Base-by-base conservation (phyloP, 1,284 basidiomycete species). In the Papiliotrema nemorosa region DNA sequence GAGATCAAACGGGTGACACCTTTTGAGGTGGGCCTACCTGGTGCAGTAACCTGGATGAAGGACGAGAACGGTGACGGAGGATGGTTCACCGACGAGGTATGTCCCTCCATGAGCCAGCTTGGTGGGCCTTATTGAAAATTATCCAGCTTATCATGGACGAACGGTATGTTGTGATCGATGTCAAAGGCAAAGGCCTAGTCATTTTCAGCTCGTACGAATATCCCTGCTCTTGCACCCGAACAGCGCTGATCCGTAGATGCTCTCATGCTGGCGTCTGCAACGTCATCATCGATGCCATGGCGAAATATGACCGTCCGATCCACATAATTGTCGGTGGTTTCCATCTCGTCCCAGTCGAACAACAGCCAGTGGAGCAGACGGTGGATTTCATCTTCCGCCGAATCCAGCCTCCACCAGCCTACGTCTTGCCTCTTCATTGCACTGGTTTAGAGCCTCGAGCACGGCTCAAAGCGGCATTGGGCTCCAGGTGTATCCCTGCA, bases 241-340 rank as follows among this genome's bases (percentile, higher is more conserved):
- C 14, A 21, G 24, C 41, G 12, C 34, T 25, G 10, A 18, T 31
- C 3, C 39, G 14, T 57, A 87, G 85, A 10, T 88, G 86, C 67
- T 88, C 86, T 4, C 86, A 90, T 71, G 86, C 88, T 3, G 87
- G 87, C 0, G 88, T 90, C 52, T 84, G 88, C 49, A 90, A 90
- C 58, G 87, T 89, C 33, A 75, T 87, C 52, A 82, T 79, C 56
- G 82, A 86, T 59, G 87, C 84, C 0, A 75, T 84, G 4, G 66
- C 67, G 16, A 80, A 69, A 18, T 84, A 88, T 63, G 70, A 77
- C 47, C 76, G 87, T 49, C 88, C 87, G 0, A 77, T 90, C 38
- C 80, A 88, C 66, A 88, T 88, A 83, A 86, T 89, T 47, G 80
- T 88, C 37, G 87, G 87, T 3, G 88, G 88, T 10, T 75, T 90